Conservation (phyloP, 768 basidiomycete species). For the Crucibulum laeve region DNA sequence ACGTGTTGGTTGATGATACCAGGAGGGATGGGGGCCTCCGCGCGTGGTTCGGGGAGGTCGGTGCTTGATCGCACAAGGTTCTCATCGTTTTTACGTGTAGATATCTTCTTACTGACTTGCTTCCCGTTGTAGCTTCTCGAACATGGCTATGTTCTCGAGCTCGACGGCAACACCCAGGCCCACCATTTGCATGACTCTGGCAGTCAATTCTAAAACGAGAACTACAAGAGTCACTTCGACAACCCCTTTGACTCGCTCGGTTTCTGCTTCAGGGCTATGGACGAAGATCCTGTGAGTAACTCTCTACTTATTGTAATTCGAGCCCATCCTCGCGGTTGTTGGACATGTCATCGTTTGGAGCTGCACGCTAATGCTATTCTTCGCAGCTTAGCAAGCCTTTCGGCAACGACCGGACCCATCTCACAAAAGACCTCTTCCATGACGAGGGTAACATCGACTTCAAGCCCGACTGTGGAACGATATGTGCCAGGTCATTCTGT, state of each 20-base stretch:
- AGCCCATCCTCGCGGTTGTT: too few relatives aligned
- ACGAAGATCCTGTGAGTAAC: conserved; percentile 64
- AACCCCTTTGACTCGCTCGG: conserved; percentile 65
- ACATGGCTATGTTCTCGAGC: conserved; percentile 82
- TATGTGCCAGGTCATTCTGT: conserved; percentile 77
- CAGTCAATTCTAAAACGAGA: conserved; percentile 68
- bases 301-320: background rate
- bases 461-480: conserved; percentile 90
- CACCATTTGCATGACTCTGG: conserved; percentile 64
- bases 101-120: background rate
- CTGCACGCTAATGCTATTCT: too few relatives aligned
- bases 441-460: conserved; percentile 80
- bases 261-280: conserved; percentile 82
- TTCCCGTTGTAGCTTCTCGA: conserved; percentile 56
- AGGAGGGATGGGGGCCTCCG: conserved; percentile 70
- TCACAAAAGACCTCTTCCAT: conserved; percentile 80
- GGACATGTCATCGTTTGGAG: too few relatives aligned
- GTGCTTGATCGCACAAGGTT: conserved; percentile 64
- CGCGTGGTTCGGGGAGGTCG: conserved; percentile 64
- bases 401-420: conserved; percentile 75
- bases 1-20: conserved; percentile 67
- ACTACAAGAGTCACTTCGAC: conserved; percentile 73
- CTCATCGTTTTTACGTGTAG: conserved; percentile 6
- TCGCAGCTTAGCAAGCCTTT: background rate
- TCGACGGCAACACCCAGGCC: conserved; percentile 65